Base-by-base conservation (phyloP, 23 red algal species). In the Chondrus crispus region DNA sequence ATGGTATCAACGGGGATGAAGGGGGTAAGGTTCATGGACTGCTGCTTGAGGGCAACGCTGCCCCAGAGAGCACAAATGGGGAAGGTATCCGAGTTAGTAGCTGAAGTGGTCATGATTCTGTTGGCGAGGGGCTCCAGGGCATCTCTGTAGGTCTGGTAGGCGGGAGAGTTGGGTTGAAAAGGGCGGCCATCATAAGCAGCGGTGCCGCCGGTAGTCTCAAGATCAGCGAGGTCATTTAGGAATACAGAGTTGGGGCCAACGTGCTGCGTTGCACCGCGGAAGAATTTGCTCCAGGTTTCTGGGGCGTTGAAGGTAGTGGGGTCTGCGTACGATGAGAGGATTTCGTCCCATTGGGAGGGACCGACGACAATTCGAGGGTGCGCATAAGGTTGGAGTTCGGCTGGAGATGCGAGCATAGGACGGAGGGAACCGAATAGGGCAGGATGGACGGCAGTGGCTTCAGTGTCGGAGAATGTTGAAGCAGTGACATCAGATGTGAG, bases 121-220 rank as follows among this genome's bases (percentile, higher is more conserved):
- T 16, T 62, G n/a, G 85, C 46, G 12, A 89, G 69, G 33, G 85
- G 85, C 38, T 89, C 77, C 8, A 89, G 48, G 5, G 66, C 26
- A 7, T 30, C 32, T 40, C 85, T 42, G 41, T 89, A 89, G 10
- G 11, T 20, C 52, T 87, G 36, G 62, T 68, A 87, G 4, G 69
- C 60, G 18, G 35, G 35, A 6, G 60, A 13, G 26, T 1, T 22
- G n/a, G 64, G 53, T 19, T 66, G 60, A 32, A 32, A 66, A 22
- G 18, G 9, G 1, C 60, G 60, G 8, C 60, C 60, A n/a, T 66
- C 60, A 36, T 71, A 89, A 3, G 77, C 30, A 79, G 66, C 44
- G 57, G 85, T 89, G 35, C 44, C 48, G 36, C 69, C 26, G 10
- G 71, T 39, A 1, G 44, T 39, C 10, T 77, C 10, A 26, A 77